Conservation (phyloP, 805 yeast genomes). For the Ogataea salicorniae region DNA sequence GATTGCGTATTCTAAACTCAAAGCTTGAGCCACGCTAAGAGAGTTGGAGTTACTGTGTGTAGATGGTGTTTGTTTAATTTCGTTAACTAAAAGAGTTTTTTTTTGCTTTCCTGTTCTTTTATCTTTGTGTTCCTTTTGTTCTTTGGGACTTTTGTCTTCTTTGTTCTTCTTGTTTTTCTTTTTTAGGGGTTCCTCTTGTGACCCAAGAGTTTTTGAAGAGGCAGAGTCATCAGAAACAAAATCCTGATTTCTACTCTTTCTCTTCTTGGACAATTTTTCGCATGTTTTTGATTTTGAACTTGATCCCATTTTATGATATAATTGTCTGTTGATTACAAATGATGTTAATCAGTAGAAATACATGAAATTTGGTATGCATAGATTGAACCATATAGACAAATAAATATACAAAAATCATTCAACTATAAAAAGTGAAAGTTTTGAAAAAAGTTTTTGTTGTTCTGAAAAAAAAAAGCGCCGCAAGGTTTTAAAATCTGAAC, state of each 20-base stretch:
- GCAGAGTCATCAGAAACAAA: neutral
- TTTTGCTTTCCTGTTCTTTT: neutral
- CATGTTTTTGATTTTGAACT: neutral
- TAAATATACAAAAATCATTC: too few species aligned
- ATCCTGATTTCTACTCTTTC: neutral
- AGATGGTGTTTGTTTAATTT: too few species aligned
- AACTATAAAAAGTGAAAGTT: too few species aligned
- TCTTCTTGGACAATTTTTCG: neutral
- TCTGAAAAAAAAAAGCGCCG: too few species aligned
- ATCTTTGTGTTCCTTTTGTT: neutral
- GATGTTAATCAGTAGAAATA: too few species aligned
- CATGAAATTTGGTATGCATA: too few species aligned
- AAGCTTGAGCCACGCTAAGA: slow-evolving; percentile 20
- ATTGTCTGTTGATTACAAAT: too few species aligned
- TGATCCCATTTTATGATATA: neutral
- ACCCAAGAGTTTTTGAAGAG: too few species aligned
- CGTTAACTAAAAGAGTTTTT: too few species aligned
- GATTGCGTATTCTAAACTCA: slow-evolving; percentile 47
- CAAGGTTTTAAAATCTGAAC: neutral
- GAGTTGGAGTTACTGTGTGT: neutral
- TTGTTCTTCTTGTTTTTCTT: slow-evolving; percentile 1
- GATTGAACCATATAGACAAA: too few species aligned
- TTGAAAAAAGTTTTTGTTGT: too few species aligned
- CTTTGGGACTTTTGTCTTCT: neutral
- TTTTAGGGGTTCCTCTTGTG: neutral